Evolutionary conservation across 441 rosid species (phyloP).

Genomic region (Euphorbia celastroides): DNA sequence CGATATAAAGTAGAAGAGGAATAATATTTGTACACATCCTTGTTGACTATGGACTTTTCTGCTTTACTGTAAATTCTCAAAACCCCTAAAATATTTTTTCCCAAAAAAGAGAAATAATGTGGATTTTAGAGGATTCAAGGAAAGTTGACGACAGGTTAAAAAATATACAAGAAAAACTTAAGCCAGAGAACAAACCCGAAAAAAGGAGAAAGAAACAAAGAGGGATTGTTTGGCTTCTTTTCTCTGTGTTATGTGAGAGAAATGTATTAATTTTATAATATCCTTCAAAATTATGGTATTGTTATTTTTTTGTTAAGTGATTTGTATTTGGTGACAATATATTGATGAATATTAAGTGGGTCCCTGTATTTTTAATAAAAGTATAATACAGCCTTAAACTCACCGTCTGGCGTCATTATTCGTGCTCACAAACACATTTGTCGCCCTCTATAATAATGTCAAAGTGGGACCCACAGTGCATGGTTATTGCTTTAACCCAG

Average conservation of each 20-base stretch:
- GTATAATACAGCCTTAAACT: slow-evolving; percentile 19
- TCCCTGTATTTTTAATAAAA: background rate
- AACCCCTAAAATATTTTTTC: slow-evolving; percentile 3
- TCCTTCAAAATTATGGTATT: background rate
- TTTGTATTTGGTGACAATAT: slow-evolving; percentile 24
- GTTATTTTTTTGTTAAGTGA: background rate
- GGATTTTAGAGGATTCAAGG: background rate
- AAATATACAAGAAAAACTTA: background rate
- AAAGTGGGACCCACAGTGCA: slow-evolving; percentile 30
- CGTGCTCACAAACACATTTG: slow-evolving; percentile 34
- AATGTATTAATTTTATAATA: background rate
- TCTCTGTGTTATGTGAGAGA: background rate
- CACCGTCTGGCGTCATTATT: slow-evolving; percentile 37
- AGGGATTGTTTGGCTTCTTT: slow-evolving; percentile 15
- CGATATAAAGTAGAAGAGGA: slow-evolving; percentile 3
- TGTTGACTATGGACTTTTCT: slow-evolving; percentile 43
- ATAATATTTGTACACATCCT: slow-evolving; percentile 19
- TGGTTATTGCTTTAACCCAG: background rate
- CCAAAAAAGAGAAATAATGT: background rate
- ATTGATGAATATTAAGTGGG: slow-evolving; percentile 23
- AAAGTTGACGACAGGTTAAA: background rate
- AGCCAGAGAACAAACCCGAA: slow-evolving; percentile 1
- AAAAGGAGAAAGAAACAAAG: slow-evolving; percentile 14
- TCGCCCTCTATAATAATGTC: slow-evolving; percentile 23
- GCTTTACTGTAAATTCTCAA: slow-evolving; percentile 17